Base-by-base conservation (phyloP, 208 protist species). In the Trypanosoma lewisi region DNA sequence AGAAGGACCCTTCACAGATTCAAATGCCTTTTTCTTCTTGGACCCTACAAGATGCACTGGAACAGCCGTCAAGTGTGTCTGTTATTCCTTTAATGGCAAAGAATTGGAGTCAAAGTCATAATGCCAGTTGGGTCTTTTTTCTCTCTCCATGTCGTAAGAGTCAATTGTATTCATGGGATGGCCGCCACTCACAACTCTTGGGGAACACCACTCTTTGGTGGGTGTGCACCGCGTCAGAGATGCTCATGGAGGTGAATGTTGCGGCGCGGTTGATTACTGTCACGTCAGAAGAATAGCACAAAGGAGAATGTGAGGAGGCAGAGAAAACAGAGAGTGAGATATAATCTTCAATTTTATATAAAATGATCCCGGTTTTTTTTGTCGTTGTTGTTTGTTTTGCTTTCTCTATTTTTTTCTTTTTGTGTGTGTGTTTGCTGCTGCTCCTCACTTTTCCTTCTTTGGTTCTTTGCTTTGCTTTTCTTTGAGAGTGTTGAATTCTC, bases 171-270 rank as follows among this genome's bases (percentile, higher is more conserved):
- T 23, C 33, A 2, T 64, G 48, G 55, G 33, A 63, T 8, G 3
- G 28, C 4, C 36, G 23, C 12, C 34, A 56, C 16, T 54, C 36
- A n/a, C 7, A 34, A 4, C 58, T 33, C 25, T 48, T 48, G n/a
- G 30, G 41, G 16, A 19, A 31, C 12, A 25, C 41, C 17, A 51
- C 9, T 34, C 11, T 63, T 12, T 71, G 49, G 50, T 71, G 65
- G 65, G 33, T 64, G 21, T 71, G 65, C 23, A 47, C 56, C 23
- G 42, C 65, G n/a, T 55, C 55, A 6, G 65, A 71, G 50, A 61
- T 37, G 16, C 28, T 71, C 17, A 39, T 71, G 4, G 65, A 71
- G 37, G 9, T 64, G 14, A 71, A 71, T 51, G 23, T 37, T 19
- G 65, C 14, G 30, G 42, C 65, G 31, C 33, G 37, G 9, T 59